phyloP scores from a whole-genome alignment of 805 yeast species.

The Sungouiozyma intestinalis region DNA sequence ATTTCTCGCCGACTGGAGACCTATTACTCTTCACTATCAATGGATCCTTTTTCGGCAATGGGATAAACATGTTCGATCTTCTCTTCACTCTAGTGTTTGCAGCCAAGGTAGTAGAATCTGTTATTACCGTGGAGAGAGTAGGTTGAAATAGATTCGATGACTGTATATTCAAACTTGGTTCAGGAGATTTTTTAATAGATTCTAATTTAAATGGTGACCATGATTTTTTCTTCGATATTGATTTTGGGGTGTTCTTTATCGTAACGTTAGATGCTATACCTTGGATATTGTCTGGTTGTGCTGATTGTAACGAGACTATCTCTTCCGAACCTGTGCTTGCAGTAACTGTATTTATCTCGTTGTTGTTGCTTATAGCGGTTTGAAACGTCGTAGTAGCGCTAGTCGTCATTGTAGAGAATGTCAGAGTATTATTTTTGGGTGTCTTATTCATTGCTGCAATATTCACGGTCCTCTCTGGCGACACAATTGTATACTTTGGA shows the following conservation, averaged over 20 bases:
- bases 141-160: neutral
- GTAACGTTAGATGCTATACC: neutral
- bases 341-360: too few species aligned
- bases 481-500: constrained; percentile 3
- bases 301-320: too few species aligned
- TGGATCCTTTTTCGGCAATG: constrained; percentile 28
- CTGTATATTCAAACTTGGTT: neutral
- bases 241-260: neutral
- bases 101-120: neutral
- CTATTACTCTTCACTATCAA: constrained; percentile 12
- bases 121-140: neutral
- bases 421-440: constrained; percentile 9
- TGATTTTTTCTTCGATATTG: constrained; percentile 3
- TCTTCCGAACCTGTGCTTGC: too few species aligned
- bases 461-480: constrained; percentile 10
- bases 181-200: constrained; percentile 4
- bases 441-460: constrained; percentile 2
- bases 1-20: neutral
- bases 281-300: neutral
- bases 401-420: constrained; percentile 4
- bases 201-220: constrained; percentile 25
- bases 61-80: constrained; percentile 27
- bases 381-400: neutral
- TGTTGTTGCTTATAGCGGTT: neutral
- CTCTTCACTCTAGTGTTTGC: constrained; percentile 9